Percentiles rank a stretch among this genome's conserved stretches.
Conservation (phyloP, 2,329 filamentous ascomycete genomes). For the Phialophora macrospora region DNA sequence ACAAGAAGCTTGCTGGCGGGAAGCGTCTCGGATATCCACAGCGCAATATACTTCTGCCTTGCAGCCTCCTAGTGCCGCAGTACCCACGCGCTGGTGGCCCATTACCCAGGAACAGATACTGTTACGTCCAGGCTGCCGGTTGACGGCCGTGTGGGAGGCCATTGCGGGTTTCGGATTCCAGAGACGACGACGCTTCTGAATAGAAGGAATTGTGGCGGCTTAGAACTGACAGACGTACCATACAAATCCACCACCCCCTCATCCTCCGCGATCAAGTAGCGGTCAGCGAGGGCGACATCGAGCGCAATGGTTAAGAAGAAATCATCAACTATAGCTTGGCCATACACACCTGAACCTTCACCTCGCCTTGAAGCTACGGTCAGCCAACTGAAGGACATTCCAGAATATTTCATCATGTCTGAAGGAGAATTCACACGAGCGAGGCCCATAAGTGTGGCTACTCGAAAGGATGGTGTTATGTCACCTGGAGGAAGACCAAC, state of each 20-base stretch:
- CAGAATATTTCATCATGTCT: conserved; percentile 48
- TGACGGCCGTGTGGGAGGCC: not conserved
- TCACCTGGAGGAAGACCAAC: conserved; percentile 67
- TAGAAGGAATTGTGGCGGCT: not conserved
- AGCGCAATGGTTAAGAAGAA: conserved; percentile 41
- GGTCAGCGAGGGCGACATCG: conserved; percentile 25
- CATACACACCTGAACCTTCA: conserved; percentile 50
- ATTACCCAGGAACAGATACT: not conserved
- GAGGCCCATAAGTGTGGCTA: conserved; percentile 51
- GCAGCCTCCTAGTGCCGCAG: conserved; percentile 8
- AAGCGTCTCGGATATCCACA: conserved; percentile 29
- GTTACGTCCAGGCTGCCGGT: not conserved
- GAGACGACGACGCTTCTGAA: not conserved
- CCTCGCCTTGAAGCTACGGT: conserved; percentile 52
- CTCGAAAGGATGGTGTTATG: conserved; percentile 47
- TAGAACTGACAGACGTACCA: conserved; percentile 5
- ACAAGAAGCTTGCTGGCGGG: conserved; percentile 31
- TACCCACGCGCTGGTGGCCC: not conserved
- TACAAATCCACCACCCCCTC: not conserved
- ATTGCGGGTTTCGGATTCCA: not conserved
- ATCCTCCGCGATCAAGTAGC: conserved; percentile 8
- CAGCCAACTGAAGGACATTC: conserved; percentile 49
- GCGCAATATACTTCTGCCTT: conserved; percentile 12
- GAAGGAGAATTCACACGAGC: conserved; percentile 48
- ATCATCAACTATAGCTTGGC: conserved; percentile 40